Base-by-base conservation (phyloP, 441 rosid genomes). In the Erodium moschatum region DNA sequence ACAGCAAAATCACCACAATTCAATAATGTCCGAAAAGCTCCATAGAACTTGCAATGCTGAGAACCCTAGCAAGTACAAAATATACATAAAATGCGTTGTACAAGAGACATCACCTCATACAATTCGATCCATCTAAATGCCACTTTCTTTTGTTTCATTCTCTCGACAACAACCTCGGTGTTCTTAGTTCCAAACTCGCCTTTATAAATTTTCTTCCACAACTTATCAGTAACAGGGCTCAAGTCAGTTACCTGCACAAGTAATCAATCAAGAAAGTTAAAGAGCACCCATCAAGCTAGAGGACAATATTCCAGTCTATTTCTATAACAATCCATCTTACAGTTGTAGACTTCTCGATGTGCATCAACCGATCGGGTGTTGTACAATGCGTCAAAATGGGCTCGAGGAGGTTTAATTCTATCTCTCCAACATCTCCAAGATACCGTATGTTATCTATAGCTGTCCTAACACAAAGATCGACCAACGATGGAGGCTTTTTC, bases 361-460 rank as follows among this genome's bases (percentile, higher is more conserved):
- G 97, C 76, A 72, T 84, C 74, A 93, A 69, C 75, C 90, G 92
- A 31, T 93, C 95, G 15, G 79, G 11, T n/a, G n/a, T n/a, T 0
- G 94, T 81, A 74, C 98, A 93, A 64, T 89, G 94, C 0, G 89
- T 82, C 62, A 93, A 77, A 71, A 93, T 89, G 46, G 74, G 85
- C 2, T 77, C 88, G 13, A 93, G 97, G 64, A 93, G 95, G 74
- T 85, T 78, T 12, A 76, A 68, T 70, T 90, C 97, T n/a, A 90
- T 86, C 16, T 85, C 95, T 0, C 98, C 95, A 68, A 90, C 96
- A 78, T 93, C 92, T 5, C 96, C 98, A 16, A 93, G 83, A 69
- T 86, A 85, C 69, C 84, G 76, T 20, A 87, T 70, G 70, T 93
- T 82, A 65, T 74, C 82, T 58, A 87, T 83, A 0, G 86, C 90